Percentiles rank a stretch among this genome's conserved stretches.
Evolutionary conservation across 768 basidiomycete species (phyloP).

Genomic region (Mycena latifolia): DNA sequence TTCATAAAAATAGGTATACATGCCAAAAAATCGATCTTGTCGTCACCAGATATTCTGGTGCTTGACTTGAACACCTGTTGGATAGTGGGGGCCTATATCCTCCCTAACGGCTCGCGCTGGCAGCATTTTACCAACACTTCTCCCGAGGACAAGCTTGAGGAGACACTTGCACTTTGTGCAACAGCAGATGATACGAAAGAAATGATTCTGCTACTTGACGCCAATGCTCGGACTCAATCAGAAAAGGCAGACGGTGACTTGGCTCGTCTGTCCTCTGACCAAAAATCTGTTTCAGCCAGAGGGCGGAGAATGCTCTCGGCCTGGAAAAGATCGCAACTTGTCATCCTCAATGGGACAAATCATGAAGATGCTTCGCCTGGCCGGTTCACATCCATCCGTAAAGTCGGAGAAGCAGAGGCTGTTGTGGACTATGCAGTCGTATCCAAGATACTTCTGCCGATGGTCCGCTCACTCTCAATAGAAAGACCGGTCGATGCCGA

Average conservation of each 20-base stretch:
- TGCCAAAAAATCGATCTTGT: constrained; percentile 7
- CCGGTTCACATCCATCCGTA: constrained; percentile 4
- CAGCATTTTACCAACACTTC: constrained; percentile 6
- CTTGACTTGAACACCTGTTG: constrained; percentile 6
- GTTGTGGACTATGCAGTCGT: constrained; percentile 16
- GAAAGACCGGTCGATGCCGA: background rate
- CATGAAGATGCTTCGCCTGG: constrained; percentile 4
- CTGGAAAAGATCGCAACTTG: constrained; percentile 16
- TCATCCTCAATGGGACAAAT: constrained; percentile 13
- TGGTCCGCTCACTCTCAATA: background rate
- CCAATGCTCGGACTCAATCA: constrained; percentile 21
- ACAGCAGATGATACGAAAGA: constrained; percentile 12
- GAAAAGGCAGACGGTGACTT: constrained; percentile 1
- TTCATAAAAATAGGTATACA: constrained; percentile 11
- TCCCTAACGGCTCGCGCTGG: constrained; percentile 3
- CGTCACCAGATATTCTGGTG: constrained; percentile 20
- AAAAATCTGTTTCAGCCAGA: constrained; percentile 6
- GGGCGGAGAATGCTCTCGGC: constrained; percentile 19
- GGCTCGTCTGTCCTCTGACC: constrained; percentile 1
- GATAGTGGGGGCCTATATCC: constrained; percentile 15
- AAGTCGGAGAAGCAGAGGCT: constrained; percentile 5
- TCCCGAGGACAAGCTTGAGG: constrained; percentile 16
- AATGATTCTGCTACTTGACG: constrained; percentile 10
- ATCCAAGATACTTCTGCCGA: background rate
- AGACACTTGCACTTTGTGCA: constrained; percentile 12